Evolutionary conservation across 1,284 basidiomycete genomes (phyloP), one percentile per base, ranked within the genome.

Genomic region (Cutaneotrichosporon sp.): DNA sequence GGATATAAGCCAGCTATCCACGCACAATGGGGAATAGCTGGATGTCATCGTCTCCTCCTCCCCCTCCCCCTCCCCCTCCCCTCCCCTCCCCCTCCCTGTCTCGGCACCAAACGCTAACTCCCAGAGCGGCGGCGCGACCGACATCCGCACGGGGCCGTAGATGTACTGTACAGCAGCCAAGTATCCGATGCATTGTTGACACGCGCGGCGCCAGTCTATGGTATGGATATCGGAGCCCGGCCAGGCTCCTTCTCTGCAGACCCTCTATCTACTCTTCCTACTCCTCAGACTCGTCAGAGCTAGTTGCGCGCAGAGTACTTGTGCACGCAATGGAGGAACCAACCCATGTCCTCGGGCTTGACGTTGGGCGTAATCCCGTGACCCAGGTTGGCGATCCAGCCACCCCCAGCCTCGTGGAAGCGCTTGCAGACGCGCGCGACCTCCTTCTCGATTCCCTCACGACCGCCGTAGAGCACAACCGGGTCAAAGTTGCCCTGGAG

Each of bases 341-440:
- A 95, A 60, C 85, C 84, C 80, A 95, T 83, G 79, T 95, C 91
- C 65, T 95, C 92, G 36, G 92, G 90, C 76, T 95, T 88, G 21
- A 97, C 92, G n/a, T 87, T 89, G n/a, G 93, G 93, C 11, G 92
- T 95, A 72, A 99, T 97, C 5, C 96, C 96, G 79, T 99, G 97
- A 2, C 97, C 97, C 38, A 99, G 82, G 81, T 99, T 99, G 31
- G 91, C 91, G 74, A 99, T 97, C 92, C 93, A 97, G 8, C 87
- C 89, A 51, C 79, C 80, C 6, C 85, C 85, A 4, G 63, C 63
- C 61, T 65, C 26, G 65, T 81, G 84, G 82, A 98, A 98, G 26
- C 85, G 85, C 68, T 86, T 84, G 67, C 88, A 87, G 85, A 96
- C 90, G 71, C 89, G 84, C 82, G 91, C 88, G 47, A 97, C 92